A percentile compares a stretch with the other conserved stretches of the same genome.
phyloP scores from a whole-genome alignment of 2,329 filamentous ascomycete species.

The Pyrenophora seminiperda region DNA sequence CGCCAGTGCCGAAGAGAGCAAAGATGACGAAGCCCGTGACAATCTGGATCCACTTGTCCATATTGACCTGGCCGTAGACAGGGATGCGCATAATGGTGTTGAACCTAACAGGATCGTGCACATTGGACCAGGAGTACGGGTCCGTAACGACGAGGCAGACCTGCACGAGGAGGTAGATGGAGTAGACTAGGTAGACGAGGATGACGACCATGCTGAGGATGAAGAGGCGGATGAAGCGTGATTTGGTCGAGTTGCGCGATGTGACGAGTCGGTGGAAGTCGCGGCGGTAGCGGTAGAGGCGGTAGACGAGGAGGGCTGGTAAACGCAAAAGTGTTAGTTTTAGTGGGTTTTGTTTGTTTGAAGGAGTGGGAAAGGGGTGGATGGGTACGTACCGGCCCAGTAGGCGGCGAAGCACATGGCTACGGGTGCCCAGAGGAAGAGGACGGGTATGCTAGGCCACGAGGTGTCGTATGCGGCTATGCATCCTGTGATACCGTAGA shows the following conservation, averaged over 20 bases:
- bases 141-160: conserved; percentile 36
- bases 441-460: conserved; percentile 62
- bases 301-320: conserved; percentile 65
- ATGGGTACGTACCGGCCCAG: conserved; percentile 63
- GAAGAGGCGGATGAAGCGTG: conserved; percentile 67
- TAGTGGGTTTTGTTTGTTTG: conserved; percentile 8
- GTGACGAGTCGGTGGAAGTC: conserved; percentile 63
- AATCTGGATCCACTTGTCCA: conserved; percentile 65
- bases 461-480: conserved; percentile 58
- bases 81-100: conserved; percentile 55
- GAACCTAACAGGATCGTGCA: conserved; percentile 59
- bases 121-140: conserved; percentile 58
- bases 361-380: neutral
- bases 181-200: conserved; percentile 58
- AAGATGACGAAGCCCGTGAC: conserved; percentile 62
- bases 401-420: conserved; percentile 59
- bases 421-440: conserved; percentile 61
- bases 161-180: conserved; percentile 54
- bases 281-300: conserved; percentile 64
- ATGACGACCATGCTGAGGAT: conserved; percentile 60
- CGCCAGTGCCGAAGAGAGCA: conserved; percentile 67
- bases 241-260: conserved; percentile 60
- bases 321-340: neutral
- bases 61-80: conserved; percentile 52
- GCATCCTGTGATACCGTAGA: conserved; percentile 66